Conservation (phyloP, 139 green algal species). For the Mesotaenium endlicherianum region DNA sequence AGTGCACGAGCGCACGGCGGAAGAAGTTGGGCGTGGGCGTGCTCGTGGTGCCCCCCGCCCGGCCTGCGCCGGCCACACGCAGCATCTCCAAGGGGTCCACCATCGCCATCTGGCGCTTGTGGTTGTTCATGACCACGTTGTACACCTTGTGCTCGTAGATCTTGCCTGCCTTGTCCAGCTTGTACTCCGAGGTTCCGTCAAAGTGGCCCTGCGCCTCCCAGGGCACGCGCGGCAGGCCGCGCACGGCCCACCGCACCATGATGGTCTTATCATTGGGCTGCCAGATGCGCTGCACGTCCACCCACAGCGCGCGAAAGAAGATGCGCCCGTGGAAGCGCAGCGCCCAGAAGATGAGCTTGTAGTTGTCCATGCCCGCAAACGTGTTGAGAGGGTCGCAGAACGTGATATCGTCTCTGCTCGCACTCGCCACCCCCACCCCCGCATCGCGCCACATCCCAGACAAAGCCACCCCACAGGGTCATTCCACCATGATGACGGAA, state of each 20-base stretch:
- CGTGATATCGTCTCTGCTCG: conserved; percentile 82
- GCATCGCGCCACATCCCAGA: no score
- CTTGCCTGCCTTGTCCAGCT: conserved; percentile 73
- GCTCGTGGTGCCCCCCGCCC: no score
- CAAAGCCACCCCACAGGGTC: no score
- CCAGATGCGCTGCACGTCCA: conserved; percentile 89
- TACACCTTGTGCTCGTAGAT: conserved; percentile 89
- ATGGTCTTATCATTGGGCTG: conserved; percentile 80
- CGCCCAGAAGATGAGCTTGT: conserved; percentile 87
- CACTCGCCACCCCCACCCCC: no score
- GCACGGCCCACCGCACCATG: conserved; percentile 84
- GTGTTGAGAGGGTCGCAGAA: conserved; percentile 82
- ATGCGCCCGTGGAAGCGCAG: conserved; percentile 83
- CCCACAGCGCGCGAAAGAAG: conserved; percentile 81
- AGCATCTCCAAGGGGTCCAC: conserved; percentile 54
- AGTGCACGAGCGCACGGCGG: neutral
- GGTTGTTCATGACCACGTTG: conserved; percentile 79
- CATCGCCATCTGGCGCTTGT: conserved; percentile 43
- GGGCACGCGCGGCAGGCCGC: conserved; percentile 77
- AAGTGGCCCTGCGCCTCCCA: conserved; percentile 78
- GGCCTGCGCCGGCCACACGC: conserved; percentile 19
- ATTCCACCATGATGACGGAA: no score
- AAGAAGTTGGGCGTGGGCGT: conserved; percentile 35
- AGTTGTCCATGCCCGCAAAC: conserved; percentile 84
- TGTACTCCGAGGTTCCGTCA: conserved; percentile 90